Conservation (phyloP, 2,329 filamentous ascomycete species). For the Ophidiomyces ophidiicola region DNA sequence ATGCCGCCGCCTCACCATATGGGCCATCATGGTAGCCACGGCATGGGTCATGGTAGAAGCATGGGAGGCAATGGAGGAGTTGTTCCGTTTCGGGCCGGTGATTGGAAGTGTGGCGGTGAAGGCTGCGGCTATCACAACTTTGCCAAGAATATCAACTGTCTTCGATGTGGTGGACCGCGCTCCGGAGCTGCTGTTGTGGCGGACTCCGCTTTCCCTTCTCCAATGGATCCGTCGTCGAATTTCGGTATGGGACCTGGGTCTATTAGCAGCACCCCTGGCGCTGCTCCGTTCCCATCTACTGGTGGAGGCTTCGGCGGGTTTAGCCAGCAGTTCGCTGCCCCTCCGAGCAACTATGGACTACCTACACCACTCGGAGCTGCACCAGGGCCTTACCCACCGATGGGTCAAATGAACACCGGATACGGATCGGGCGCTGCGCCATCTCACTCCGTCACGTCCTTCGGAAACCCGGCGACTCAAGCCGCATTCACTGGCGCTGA, state of each 20-base stretch:
- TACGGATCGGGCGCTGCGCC: conserved; percentile 62
- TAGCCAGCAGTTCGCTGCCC: conserved; percentile 71
- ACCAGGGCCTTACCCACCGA: conserved; percentile 58
- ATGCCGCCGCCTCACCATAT: conserved; percentile 68
- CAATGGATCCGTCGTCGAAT: conserved; percentile 72
- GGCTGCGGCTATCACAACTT: conserved; percentile 99
- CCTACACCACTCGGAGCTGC: conserved; percentile 73
- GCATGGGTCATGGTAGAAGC: conserved; percentile 45
- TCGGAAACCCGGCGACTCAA: conserved; percentile 87
- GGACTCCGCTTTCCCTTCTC: conserved; percentile 79
- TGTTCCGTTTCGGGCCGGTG: conserved; percentile 93
- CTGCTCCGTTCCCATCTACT: conserved; percentile 60
- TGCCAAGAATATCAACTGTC: conserved; percentile 95
- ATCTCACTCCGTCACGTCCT: conserved; percentile 71
- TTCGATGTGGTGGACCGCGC: conserved; percentile 88
- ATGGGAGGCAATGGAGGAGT: conserved; percentile 62
- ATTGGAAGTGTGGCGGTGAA: conserved; percentile 98
- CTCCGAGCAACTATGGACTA: conserved; percentile 73
- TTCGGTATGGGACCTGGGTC: conserved; percentile 78
- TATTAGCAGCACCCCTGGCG: conserved; percentile 69
- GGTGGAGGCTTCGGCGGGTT: conserved; percentile 56
- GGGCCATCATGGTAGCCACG: conserved; percentile 46
- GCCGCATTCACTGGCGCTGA: conserved; percentile 84
- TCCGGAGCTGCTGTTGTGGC: conserved; percentile 89
- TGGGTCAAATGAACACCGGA: conserved; percentile 58